phyloP scores from a whole-genome alignment of 441 rosid species.

The Melastoma candidum region DNA sequence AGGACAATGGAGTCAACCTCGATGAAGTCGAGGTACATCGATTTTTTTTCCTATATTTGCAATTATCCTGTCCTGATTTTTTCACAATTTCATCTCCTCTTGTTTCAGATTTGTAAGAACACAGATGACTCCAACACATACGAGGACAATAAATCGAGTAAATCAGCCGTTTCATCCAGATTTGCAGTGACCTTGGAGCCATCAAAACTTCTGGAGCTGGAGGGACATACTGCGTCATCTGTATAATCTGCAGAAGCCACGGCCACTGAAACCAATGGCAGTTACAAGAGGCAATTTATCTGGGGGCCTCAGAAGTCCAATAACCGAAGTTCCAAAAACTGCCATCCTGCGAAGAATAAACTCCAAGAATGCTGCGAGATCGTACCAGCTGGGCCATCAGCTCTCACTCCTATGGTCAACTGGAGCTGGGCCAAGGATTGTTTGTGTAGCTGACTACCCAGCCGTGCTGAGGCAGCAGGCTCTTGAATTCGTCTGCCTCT shows the following conservation, averaged over 20 bases:
- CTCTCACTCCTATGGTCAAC: conserved; percentile 75
- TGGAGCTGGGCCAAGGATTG: conserved; percentile 89
- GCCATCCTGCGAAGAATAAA: conserved; percentile 67
- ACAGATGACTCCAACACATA: conserved; percentile 57
- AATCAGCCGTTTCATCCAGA: conserved; percentile 2
- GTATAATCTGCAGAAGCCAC: conserved; percentile 16
- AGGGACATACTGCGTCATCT: conserved; percentile 11
- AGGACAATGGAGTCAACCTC: conserved; percentile 53
- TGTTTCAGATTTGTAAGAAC: conserved; percentile 48
- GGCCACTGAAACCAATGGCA: conserved; percentile 16
- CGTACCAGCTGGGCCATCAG: conserved; percentile 77
- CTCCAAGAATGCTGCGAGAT: conserved; percentile 61
- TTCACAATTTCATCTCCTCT: conserved; percentile 1
- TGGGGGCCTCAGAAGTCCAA: conserved; percentile 75
- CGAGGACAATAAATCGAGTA: conserved; percentile 20
- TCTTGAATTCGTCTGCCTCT: conserved; percentile 65
- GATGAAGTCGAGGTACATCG: conserved; percentile 62
- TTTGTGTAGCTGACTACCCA: conserved; percentile 88
- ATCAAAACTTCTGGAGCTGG: conserved; percentile 15
- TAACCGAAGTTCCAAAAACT: conserved; percentile 45
- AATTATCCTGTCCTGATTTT: background rate
- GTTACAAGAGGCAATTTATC: conserved; percentile 66
- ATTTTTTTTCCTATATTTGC: background rate
- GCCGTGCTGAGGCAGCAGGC: conserved; percentile 63
- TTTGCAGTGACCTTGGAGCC: conserved; percentile 7